phyloP scores from a whole-genome alignment of 2,329 filamentous ascomycete genomes.

The Chaetomium sp. region DNA sequence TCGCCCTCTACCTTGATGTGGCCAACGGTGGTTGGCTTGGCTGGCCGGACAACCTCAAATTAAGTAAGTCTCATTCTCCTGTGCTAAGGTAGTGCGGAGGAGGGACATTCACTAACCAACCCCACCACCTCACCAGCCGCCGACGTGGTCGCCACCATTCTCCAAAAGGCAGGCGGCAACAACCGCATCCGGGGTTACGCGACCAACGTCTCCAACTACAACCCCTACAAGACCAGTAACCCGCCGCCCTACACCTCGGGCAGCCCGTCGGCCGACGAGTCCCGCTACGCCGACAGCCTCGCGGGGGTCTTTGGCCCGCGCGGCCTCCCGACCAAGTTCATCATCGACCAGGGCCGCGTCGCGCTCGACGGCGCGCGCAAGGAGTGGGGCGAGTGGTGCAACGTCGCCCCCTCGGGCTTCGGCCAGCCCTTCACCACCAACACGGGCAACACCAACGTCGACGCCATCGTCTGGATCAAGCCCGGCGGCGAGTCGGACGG shows the following conservation, averaged over 20 bases:
- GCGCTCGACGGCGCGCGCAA: slow-evolving; percentile 41
- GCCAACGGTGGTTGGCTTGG: slow-evolving; percentile 49
- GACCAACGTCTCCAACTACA: slow-evolving; percentile 50
- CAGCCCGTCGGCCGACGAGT: not conserved
- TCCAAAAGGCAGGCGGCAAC: slow-evolving; percentile 39
- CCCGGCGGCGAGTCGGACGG: slow-evolving; percentile 49
- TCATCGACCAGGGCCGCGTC: slow-evolving; percentile 49
- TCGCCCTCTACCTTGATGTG: slow-evolving; percentile 46
- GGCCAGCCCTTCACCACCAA: slow-evolving; percentile 43
- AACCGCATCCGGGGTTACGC: slow-evolving; percentile 45
- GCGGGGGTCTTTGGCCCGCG: slow-evolving; percentile 41
- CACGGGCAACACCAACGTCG: slow-evolving; percentile 42
- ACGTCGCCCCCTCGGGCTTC: slow-evolving; percentile 44
- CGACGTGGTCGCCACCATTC: slow-evolving; percentile 44
- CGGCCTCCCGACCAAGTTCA: slow-evolving; percentile 47
- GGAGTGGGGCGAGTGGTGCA: slow-evolving; percentile 49
- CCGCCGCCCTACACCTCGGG: not conserved
- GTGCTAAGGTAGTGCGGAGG: not conserved
- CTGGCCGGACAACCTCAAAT: slow-evolving; percentile 42
- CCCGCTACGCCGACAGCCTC: slow-evolving; percentile 33
- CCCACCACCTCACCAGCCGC: slow-evolving; percentile 40
- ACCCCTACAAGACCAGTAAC: slow-evolving; percentile 40
- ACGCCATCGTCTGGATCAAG: slow-evolving; percentile 50
- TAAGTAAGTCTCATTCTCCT: slow-evolving; percentile 16
- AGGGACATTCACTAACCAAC: not conserved